Base-by-base conservation (phyloP, 148 eudicot species). In the Spergularia bocconei region DNA sequence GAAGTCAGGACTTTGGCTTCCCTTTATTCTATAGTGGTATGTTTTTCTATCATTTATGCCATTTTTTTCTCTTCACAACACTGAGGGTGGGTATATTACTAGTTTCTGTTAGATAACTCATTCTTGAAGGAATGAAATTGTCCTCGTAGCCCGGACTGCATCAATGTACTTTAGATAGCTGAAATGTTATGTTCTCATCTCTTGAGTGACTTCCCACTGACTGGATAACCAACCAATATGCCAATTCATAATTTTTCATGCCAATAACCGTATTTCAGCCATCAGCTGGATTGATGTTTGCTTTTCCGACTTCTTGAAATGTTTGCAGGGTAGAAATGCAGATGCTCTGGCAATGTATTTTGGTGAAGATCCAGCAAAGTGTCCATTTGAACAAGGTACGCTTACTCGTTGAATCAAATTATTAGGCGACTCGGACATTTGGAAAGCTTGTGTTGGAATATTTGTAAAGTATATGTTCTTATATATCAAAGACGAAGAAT, bases 331-430 rank as follows among this genome's bases (percentile, higher is more conserved):
- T 70, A 87, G 87, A 70, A 88, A 85, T 79, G 97, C 96, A 9
- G 98, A 94, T 83, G 93, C 91, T 54, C 79, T 94, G 83, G 89
- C 91, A 71, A 83, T 86, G 82, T 94, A 94, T 73, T 94, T 94
- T 33, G 98, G 98, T 65, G 98, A 94, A 90, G 97, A 94, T 85
- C 97, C 98, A 29, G 89, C 89, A 57, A 91, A 91, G 80, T 85
- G 88, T 76, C 91, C 97, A 39, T 94, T 91, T 78, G 98, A 94
- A 73, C 96, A 94, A 94, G 97, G 98, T 91, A 87, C 41, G 67
- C 21, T 23, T 63, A 33, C 23, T 25, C 74, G 44, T 67, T 33
- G 25, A 58, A 23, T 57, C 14, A 11, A 17, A 57, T 75, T 6
- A 21, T 75, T 41, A 13, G 48, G 48, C n/a, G 7, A 36, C 48